A percentile compares a stretch with the other conserved stretches of the same genome.
phyloP scores from a whole-genome alignment of 1,139 yeast genomes.

The Blastobotrys proliferans region DNA sequence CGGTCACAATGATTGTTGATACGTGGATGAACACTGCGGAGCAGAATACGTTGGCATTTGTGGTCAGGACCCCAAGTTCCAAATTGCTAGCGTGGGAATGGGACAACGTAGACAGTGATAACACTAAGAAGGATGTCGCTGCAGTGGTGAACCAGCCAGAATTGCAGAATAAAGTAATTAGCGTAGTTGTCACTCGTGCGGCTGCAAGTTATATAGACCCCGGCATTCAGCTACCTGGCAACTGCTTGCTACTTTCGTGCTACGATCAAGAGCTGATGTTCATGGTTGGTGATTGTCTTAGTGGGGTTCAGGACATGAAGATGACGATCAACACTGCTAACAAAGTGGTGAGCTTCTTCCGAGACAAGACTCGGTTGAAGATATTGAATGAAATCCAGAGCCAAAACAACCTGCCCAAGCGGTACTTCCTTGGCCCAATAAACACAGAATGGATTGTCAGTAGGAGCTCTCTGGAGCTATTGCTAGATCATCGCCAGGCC shows the following conservation, averaged over 20 bases:
- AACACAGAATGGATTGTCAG: slow-evolving; percentile 3
- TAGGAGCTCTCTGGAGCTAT: not conserved
- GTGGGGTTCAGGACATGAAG: slow-evolving; percentile 8
- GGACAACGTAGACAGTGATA: slow-evolving; percentile 7
- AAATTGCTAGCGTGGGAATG: slow-evolving; percentile 14
- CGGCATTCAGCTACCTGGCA: not conserved
- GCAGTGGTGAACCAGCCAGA: slow-evolving; percentile 8
- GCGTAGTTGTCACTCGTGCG: slow-evolving; percentile 14
- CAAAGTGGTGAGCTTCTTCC: slow-evolving; percentile 2
- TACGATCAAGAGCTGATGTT: slow-evolving; percentile 14
- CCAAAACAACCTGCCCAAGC: no score
- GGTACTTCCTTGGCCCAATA: no score
- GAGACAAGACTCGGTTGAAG: not conserved
- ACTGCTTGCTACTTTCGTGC: slow-evolving; percentile 7
- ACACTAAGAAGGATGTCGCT: slow-evolving; percentile 1
- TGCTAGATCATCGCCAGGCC: not conserved
- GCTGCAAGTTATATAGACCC: slow-evolving; percentile 6
- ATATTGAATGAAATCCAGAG: not conserved
- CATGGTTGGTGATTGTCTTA: slow-evolving; percentile 12
- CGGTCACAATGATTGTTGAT: slow-evolving; percentile 14
- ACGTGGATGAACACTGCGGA: slow-evolving; percentile 15
- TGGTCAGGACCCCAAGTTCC: slow-evolving; percentile 12
- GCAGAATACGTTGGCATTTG: slow-evolving; percentile 9
- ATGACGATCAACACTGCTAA: slow-evolving; percentile 7
- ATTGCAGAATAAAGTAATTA: slow-evolving; percentile 11